These are phyloP conservation scores for Elsinoe necatrix DNA, from an alignment of 2,329 filamentous ascomycete species.

Conservation along the genomic window DNA sequence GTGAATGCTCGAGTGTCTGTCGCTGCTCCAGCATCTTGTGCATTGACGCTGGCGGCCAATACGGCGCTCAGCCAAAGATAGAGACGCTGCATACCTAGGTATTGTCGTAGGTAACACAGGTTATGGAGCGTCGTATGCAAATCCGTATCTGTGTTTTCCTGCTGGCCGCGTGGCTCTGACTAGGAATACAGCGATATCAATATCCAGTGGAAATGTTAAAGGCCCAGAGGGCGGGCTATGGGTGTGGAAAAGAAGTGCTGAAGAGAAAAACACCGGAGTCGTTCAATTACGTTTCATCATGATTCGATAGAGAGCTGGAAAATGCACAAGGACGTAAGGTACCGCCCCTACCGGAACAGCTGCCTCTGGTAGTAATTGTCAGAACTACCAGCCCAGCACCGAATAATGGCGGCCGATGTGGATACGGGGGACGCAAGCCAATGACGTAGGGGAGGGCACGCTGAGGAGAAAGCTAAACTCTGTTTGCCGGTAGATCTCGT, in stretches of 20 bases:
- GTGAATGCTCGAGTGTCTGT: conserved; percentile 21
- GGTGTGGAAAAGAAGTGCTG: neutral
- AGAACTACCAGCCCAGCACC: neutral
- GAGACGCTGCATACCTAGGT: conserved; percentile 25
- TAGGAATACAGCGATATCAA: neutral
- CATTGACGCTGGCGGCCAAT: conserved; percentile 28
- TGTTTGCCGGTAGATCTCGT: neutral
- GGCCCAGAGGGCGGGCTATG: neutral
- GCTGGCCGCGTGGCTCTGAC: conserved; percentile 4
- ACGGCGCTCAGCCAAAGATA: conserved; percentile 28
- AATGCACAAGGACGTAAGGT: neutral
- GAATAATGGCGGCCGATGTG: neutral
- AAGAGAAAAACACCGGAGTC: neutral
- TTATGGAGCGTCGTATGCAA: neutral
- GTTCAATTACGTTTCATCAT: conserved; percentile 2
- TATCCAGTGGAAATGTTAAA: neutral
- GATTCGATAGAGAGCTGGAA: neutral
- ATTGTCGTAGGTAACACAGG: conserved; percentile 5
- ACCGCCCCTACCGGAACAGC: neutral
- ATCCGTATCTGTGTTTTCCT: neutral
- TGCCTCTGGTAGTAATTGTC: neutral
- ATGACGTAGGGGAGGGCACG: neutral
- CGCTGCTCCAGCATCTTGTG: conserved; percentile 18
- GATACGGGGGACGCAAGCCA: neutral
- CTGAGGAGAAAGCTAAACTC: neutral